A percentile compares a stretch with the other conserved stretches of the same genome.
These are phyloP conservation scores for Bertia moriformis DNA, from an alignment of 2,329 filamentous ascomycete species.

Conservation along the genomic window DNA sequence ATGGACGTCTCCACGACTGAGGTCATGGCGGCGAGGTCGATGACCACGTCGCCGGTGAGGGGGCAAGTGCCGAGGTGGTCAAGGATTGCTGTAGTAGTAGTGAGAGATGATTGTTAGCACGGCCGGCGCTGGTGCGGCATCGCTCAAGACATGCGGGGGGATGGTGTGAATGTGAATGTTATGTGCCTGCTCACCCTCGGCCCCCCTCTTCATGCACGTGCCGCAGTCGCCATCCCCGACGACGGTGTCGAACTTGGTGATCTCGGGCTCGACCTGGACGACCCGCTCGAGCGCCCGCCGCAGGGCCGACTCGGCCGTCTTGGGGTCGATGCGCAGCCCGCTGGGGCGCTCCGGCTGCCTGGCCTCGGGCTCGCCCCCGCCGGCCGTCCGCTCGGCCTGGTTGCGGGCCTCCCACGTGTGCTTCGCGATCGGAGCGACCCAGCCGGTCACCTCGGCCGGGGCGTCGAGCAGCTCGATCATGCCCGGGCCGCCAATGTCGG, in stretches of 20 bases:
- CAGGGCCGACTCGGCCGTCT: slow-evolving; percentile 32
- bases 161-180: not conserved
- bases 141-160: no score
- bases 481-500: slow-evolving; percentile 40
- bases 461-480: slow-evolving; percentile 60
- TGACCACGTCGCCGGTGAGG: slow-evolving; percentile 33
- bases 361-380: slow-evolving; percentile 13
- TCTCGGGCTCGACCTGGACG: slow-evolving; percentile 53
- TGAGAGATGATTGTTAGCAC: slow-evolving; percentile 3
- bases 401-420: slow-evolving; percentile 48
- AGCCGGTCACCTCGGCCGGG: slow-evolving; percentile 55
- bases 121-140: not conserved
- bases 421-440: slow-evolving; percentile 48
- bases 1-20: slow-evolving; percentile 39
- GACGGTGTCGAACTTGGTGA: slow-evolving; percentile 64
- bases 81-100: slow-evolving; percentile 29
- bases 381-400: slow-evolving; percentile 24
- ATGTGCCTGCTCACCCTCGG: slow-evolving; percentile 46
- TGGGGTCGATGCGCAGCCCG: slow-evolving; percentile 35
- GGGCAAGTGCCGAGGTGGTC: slow-evolving; percentile 28
- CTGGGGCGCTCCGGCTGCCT: slow-evolving; percentile 29
- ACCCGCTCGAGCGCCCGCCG: slow-evolving; percentile 42
- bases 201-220: slow-evolving; percentile 70
- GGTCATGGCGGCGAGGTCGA: slow-evolving; percentile 36
- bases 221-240: slow-evolving; percentile 87